Evolutionary conservation across 192 early-diverging fungal genomes (phyloP).

Genomic region (Dimargaris cristalligena): DNA sequence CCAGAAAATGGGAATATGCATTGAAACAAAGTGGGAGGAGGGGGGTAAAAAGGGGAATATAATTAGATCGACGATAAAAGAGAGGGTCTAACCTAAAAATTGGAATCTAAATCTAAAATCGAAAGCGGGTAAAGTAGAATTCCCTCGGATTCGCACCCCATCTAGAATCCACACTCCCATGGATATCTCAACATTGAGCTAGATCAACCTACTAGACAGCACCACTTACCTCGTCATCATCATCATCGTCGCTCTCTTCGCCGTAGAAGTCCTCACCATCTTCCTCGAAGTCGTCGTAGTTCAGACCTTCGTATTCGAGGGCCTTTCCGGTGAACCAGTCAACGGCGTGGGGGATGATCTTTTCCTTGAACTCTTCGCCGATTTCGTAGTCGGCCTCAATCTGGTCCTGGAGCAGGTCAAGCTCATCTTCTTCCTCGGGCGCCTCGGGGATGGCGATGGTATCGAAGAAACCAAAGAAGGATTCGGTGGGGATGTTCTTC

Average conservation of each 20-base stretch:
- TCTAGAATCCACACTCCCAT: too few species aligned
- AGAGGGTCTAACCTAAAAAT: too few species aligned
- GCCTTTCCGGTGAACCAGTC: conserved; percentile 99
- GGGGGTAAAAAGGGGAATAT: too few species aligned
- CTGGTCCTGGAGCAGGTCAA: conserved; percentile 64
- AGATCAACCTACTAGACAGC: too few species aligned
- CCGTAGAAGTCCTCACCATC: conserved; percentile 25
- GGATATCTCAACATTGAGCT: too few species aligned
- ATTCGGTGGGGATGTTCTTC: conserved; percentile 86
- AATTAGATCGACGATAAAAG: too few species aligned
- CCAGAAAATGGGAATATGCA: too few species aligned
- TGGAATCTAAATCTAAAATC: too few species aligned
- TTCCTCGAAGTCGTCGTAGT: conserved; percentile 23
- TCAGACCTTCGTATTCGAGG: conserved; percentile 47
- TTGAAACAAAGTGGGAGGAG: too few species aligned
- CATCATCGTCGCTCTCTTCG: conserved; percentile 24
- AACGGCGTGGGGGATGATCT: conserved; percentile 84
- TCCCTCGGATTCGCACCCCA: too few species aligned
- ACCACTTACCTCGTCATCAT: conserved; percentile 21
- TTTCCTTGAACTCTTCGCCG: conserved; percentile 97
- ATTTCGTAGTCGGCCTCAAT: conserved; percentile 91
- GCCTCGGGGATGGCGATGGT: conserved; percentile 57
- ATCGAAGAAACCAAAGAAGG: conserved; percentile 96
- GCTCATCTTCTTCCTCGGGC: conserved; percentile 54
- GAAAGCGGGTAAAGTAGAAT: too few species aligned